Base-by-base conservation (phyloP, 208 protist genomes). In the Crithidia bombi region DNA sequence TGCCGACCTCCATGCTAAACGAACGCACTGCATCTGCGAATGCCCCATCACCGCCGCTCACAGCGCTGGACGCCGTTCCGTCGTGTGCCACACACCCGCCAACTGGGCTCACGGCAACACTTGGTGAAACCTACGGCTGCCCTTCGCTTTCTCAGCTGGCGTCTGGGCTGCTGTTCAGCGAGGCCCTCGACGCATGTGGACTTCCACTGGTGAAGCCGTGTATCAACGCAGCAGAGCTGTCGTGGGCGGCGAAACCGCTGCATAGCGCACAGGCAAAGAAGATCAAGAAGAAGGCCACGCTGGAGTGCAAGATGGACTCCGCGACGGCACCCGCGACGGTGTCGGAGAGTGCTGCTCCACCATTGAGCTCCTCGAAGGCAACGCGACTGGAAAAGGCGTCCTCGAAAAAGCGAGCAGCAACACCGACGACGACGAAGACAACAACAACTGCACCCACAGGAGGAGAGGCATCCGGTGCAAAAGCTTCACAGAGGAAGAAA, bases 181-280 rank as follows among this genome's bases (percentile, higher is more conserved):
- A 65, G 44, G n/a, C 12, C 5, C 0, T 11, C 11, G 39, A 30
- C 39, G 25, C 15, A 11, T 23, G n/a, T 0, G 41, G 26, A 9
- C 57, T 38, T n/a, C 57, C 11, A 10, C 14, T 25, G 41, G 5
- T 25, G 57, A 35, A 23, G 3, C 14, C 36, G 36, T 15, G 39
- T 25, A 44, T 52, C 25, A 67, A 49, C 61, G 11, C 61, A 3
- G 36, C 41, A 43, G 28, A 36, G 41, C 33, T 75, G 28, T 47
- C 68, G 44, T 74, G 68, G 68, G 39, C 28, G 23, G 50, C 68
- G 32, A 43, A 25, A 15, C 50, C 59, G 23, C 51, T 74, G 50
- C 68, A 47, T 9, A 35, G 35, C n/a, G 21, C 49, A 11, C 23
- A 5, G 36, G 30, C 12, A 14, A 54, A 51, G 46, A 57, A 57